phyloP scores from a whole-genome alignment of 192 early-diverging fungal species.

The Backusella psychrophila region DNA sequence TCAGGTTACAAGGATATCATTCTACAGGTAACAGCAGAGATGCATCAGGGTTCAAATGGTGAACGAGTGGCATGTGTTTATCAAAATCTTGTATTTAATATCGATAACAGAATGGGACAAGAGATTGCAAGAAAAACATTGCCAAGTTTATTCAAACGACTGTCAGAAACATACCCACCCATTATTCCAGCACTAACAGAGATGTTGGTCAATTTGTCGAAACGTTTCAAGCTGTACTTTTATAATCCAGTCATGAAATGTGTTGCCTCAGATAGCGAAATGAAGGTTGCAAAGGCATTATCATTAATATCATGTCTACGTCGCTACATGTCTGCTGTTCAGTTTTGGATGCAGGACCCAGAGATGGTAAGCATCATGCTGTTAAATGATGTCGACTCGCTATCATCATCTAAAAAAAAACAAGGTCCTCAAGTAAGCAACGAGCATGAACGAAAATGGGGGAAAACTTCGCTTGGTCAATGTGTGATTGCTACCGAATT shows the following conservation, averaged over 20 bases:
- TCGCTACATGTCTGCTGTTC: constrained; percentile 44
- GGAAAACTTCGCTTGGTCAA: constrained; percentile 53
- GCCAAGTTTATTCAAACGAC: constrained; percentile 43
- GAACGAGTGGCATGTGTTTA: constrained; percentile 16
- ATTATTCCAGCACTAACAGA: constrained; percentile 34
- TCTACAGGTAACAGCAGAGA: constrained; percentile 7
- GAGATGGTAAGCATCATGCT: constrained; percentile 54
- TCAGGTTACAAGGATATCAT: constrained; percentile 28
- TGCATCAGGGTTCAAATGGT: constrained; percentile 18
- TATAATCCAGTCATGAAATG: constrained; percentile 55
- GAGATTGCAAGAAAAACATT: constrained; percentile 45
- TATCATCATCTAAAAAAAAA: not conserved
- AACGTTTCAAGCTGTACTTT: constrained; percentile 35
- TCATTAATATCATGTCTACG: constrained; percentile 42
- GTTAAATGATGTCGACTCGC: constrained; percentile 46
- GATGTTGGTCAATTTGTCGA: constrained; percentile 39
- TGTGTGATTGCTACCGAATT: constrained; percentile 51
- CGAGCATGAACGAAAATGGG: constrained; percentile 30
- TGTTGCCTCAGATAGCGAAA: constrained; percentile 48
- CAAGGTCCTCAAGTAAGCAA: not conserved
- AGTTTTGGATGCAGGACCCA: constrained; percentile 54
- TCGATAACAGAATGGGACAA: constrained; percentile 29
- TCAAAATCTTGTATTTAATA: constrained; percentile 21
- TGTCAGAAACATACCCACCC: constrained; percentile 40
- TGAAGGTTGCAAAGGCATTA: constrained; percentile 42